phyloP scores from a whole-genome alignment of 1,284 basidiomycete genomes.

The Heterobasidion irregulare region DNA sequence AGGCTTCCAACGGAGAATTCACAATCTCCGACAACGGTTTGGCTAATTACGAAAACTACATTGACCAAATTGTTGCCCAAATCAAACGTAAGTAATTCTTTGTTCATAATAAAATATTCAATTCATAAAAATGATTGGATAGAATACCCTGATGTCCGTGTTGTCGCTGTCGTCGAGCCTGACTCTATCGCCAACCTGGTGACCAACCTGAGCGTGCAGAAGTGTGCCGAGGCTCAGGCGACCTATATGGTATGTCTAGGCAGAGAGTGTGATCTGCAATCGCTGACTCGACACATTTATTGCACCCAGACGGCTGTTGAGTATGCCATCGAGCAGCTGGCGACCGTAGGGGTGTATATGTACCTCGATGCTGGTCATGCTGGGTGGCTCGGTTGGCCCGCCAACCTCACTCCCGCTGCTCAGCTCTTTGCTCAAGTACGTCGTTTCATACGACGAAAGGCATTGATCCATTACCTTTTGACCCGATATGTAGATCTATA shows the following conservation, averaged over 20 bases:
- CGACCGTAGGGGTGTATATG: slow-evolving; percentile 45
- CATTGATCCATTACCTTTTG: too few species aligned
- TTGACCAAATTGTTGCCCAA: slow-evolving; percentile 51
- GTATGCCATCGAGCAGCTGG: slow-evolving; percentile 51
- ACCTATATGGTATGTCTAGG: slow-evolving; percentile 34
- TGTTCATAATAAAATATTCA: not conserved
- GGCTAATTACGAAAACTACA: slow-evolving; percentile 50
- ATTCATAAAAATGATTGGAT: not conserved
- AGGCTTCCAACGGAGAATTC: slow-evolving; percentile 60
- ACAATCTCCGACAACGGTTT: slow-evolving; percentile 46
- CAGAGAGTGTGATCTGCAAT: not conserved
- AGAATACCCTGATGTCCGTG: slow-evolving; percentile 52
- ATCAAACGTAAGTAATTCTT: slow-evolving; percentile 34
- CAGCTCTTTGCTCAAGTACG: slow-evolving; percentile 34
- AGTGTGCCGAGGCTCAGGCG: slow-evolving; percentile 43
- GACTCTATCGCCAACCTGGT: slow-evolving; percentile 56
- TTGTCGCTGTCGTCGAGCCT: slow-evolving; percentile 57
- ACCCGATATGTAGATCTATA: slow-evolving; percentile 27
- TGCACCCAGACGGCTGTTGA: slow-evolving; percentile 32
- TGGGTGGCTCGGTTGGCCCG: slow-evolving; percentile 62
- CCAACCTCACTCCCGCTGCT: slow-evolving; percentile 52
- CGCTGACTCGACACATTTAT: not conserved
- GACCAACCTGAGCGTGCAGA: slow-evolving; percentile 51
- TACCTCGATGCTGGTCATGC: slow-evolving; percentile 61
- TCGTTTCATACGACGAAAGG: not conserved